Conservation (phyloP, 805 yeast genomes). For the Saccharomycopsis oosterbeekiorum region DNA sequence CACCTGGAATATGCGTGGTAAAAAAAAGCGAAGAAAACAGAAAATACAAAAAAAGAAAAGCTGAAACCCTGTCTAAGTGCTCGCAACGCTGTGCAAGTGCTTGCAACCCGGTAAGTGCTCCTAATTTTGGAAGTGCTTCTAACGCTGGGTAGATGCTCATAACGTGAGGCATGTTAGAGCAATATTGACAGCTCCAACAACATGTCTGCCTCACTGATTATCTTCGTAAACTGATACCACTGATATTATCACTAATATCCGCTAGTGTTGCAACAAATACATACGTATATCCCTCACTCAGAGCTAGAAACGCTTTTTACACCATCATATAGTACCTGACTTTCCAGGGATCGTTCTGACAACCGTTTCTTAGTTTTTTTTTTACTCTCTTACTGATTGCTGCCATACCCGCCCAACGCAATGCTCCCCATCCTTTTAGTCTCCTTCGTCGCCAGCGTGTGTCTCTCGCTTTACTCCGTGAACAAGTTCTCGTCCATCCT, state of each 20-base stretch:
- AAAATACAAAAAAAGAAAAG: not conserved
- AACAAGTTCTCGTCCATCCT: conserved; percentile 28
- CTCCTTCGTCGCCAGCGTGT: conserved; percentile 6
- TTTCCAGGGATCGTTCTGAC: no score
- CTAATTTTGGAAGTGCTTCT: not conserved
- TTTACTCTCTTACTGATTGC: not conserved
- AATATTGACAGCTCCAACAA: no score
- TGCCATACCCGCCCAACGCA: not conserved
- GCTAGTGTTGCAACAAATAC: no score
- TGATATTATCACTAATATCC: no score
- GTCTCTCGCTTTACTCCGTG: conserved; percentile 24
- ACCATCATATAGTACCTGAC: no score
- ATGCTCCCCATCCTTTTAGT: conserved; percentile 11
- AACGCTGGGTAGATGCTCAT: not conserved
- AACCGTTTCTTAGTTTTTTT: no score
- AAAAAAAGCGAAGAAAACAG: not conserved
- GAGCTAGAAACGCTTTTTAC: no score
- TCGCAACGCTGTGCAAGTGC: not conserved
- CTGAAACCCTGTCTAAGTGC: not conserved
- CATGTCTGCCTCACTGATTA: no score
- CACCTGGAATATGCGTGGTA: not conserved
- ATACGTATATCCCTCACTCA: no score
- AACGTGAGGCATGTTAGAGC: no score
- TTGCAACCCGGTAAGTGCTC: not conserved
- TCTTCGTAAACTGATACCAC: no score